Percentiles rank a stretch among this genome's conserved stretches.
Evolutionary conservation across 1,284 basidiomycete species (phyloP).

Genomic region (Ganoderma meredithae): DNA sequence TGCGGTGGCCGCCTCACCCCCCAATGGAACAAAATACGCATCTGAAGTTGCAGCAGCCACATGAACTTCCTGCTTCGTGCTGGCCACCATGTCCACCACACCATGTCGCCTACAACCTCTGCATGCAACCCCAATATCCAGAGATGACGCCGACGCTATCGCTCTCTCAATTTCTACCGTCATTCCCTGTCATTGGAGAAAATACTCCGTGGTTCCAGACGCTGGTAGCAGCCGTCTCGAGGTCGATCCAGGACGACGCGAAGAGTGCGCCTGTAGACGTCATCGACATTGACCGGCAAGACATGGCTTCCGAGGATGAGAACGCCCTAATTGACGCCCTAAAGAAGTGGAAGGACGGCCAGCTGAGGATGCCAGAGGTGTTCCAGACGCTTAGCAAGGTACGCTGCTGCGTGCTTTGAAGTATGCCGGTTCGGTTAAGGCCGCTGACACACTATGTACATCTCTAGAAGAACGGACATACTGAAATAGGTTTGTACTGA

Average conservation of each 20-base stretch:
- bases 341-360: neutral
- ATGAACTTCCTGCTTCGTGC: too few species aligned
- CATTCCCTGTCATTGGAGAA: neutral
- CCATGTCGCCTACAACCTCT: too few species aligned
- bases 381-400: neutral
- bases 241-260: neutral
- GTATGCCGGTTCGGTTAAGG: neutral
- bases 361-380: neutral
- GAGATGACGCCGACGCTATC: neutral
- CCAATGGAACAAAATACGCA: too few species aligned
- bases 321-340: neutral
- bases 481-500: neutral
- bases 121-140: too few species aligned
- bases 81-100: too few species aligned
- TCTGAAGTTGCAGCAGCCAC: too few species aligned
- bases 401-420: neutral
- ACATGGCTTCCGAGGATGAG: neutral
- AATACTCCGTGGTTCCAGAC: neutral
- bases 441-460: neutral
- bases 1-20: too few species aligned
- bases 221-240: neutral
- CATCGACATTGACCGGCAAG: neutral
- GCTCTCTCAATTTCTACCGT: neutral
- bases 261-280: neutral
- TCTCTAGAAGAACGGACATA: neutral